Base-by-base conservation (phyloP, 352 stramenopile genomes). In the Aphanomyces astaci region DNA sequence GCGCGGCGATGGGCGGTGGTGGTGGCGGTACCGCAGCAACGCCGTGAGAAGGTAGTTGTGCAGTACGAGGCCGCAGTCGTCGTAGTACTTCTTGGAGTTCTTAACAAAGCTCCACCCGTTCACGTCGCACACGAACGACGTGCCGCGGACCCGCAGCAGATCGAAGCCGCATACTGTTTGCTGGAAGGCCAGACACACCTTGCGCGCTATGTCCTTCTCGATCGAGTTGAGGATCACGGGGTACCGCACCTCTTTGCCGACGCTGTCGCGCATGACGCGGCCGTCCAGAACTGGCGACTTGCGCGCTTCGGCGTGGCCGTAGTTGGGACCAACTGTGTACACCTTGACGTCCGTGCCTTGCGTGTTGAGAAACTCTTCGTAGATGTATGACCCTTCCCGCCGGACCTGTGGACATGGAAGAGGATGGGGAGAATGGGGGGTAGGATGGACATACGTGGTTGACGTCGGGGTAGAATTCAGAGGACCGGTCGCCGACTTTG, bases 51-150 rank as follows among this genome's bases (percentile, higher is more conserved):
- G 78, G 66, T 92, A 92, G 76, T 94, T 94, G 75, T 92, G 84
- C 67, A 99, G 81, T 63, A 99, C 95, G 56, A 98, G 81, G 2
- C 94, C 94, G 72, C 94, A 98, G 78, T 99, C 96, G 74, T 99
- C 96, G 72, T 99, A 99, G 78, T 99, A 99, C 84, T 99, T 99
- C 52, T 97, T 91, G 36, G 86, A 94, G 72, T 92, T 94, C 71
- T 94, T 99, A 22, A 99, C 98, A 76, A 99, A 99, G 73, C 91
- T 98, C 92, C 96, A 99, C 24, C 98, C 98, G 77, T 99, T 99
- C 24, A 99, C 98, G 79, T 99, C 98, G 81, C 97, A 99, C 10
- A 99, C 96, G 75, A 98, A 99, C 27, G 93, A 96, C 39, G 72
- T 95, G 68, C 79, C 91, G 30, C 81, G 87, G 81, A 93, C 85